These are phyloP conservation scores for Xerocomus potaroensis DNA, from an alignment of 768 basidiomycete genomes.

Conservation along the genomic window DNA sequence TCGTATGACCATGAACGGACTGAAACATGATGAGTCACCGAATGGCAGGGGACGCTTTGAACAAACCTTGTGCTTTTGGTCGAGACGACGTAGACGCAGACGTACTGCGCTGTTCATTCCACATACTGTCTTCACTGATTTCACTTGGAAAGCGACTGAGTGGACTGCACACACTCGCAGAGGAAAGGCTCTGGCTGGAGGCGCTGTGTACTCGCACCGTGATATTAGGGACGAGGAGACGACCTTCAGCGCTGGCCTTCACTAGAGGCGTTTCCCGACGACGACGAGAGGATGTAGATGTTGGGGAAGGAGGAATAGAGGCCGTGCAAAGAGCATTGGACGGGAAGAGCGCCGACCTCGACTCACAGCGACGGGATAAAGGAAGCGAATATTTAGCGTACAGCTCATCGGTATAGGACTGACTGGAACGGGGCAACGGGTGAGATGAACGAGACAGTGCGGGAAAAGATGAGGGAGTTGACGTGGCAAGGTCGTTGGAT, in stretches of 20 bases:
- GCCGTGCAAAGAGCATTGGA: constrained; percentile 33
- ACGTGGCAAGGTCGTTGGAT: constrained; percentile 26
- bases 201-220: constrained; percentile 30
- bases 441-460: constrained; percentile 20
- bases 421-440: constrained; percentile 26
- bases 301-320: constrained; percentile 35
- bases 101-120: constrained; percentile 21
- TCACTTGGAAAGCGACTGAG: constrained; percentile 40
- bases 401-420: constrained; percentile 41
- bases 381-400: constrained; percentile 53
- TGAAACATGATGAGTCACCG: constrained; percentile 25
- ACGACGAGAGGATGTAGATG: constrained; percentile 33
- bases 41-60: neutral
- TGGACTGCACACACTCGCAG: constrained; percentile 32
- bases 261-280: constrained; percentile 53
- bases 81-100: constrained; percentile 30
- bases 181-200: constrained; percentile 32
- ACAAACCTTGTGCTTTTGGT: constrained; percentile 52
- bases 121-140: constrained; percentile 34
- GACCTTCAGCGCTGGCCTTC: constrained; percentile 59
- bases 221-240: constrained; percentile 52
- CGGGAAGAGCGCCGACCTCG: constrained; percentile 39
- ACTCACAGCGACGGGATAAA: constrained; percentile 53
- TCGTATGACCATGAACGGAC: constrained; percentile 77
- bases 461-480: constrained; percentile 26